Evolutionary conservation across 163 green algal genomes (phyloP).

Genomic region (Scenedesmus sp.): DNA sequence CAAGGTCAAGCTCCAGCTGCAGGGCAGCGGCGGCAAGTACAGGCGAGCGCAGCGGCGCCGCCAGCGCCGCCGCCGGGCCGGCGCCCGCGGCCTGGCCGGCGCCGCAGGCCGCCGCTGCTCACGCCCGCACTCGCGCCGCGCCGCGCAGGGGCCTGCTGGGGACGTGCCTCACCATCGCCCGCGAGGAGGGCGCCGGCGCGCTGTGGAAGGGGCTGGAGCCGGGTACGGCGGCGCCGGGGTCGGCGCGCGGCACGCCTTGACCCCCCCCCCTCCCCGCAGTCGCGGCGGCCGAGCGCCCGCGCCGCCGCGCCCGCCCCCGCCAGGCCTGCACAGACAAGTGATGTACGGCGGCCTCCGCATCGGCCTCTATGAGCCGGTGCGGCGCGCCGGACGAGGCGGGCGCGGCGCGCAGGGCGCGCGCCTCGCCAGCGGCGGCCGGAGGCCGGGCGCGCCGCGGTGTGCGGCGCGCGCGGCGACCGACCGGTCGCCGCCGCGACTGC

Average conservation of each 20-base stretch:
- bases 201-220: constrained; percentile 95
- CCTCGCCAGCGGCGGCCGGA: too few species aligned
- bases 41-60: constrained; percentile 61
- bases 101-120: background rate
- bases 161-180: constrained; percentile 89
- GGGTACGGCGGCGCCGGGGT: too few species aligned
- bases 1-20: constrained; percentile 97
- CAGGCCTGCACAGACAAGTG: constrained; percentile 91
- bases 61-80: background rate
- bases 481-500: background rate
- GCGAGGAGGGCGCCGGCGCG: constrained; percentile 87
- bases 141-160: constrained; percentile 78
- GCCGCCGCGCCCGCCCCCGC: background rate
- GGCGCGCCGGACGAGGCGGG: background rate
- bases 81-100: background rate
- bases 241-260: too few species aligned
- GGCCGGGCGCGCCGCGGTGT: too few species aligned
- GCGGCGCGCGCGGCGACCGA: background rate
- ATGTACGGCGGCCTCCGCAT: constrained; percentile 97
- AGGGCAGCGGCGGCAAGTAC: constrained; percentile 83
- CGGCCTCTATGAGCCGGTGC: constrained; percentile 96
- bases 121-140: background rate
- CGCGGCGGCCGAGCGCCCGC: background rate
- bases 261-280: too few species aligned
- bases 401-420: background rate